Evolutionary conservation across 139 green algal species (phyloP).

Genomic region (Chlorella sorokiniana): DNA sequence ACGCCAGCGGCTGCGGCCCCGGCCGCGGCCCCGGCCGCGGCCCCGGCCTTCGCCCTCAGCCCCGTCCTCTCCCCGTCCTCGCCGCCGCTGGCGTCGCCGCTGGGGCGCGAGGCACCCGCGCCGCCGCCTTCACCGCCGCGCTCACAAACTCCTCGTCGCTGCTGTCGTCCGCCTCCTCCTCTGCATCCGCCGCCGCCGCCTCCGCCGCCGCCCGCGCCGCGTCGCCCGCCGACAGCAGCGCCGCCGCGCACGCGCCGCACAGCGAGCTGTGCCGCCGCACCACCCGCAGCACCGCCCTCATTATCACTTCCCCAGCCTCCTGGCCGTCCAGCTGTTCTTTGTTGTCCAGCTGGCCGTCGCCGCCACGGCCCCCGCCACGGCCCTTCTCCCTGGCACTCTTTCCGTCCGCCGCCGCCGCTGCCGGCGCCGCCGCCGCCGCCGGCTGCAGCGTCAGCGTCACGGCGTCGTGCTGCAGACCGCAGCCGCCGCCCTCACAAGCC

Average conservation of each 20-base stretch:
- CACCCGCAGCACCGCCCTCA: not conserved
- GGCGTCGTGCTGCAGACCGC: not conserved
- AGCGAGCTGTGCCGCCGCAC: not conserved
- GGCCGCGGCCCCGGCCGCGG: not conserved
- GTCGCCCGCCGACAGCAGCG: conserved; percentile 11
- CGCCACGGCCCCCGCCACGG: not conserved
- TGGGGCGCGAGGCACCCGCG: not conserved
- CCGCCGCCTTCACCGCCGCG: not conserved
- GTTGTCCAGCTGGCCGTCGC: too few relatives aligned
- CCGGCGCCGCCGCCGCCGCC: not conserved
- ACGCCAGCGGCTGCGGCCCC: too few relatives aligned
- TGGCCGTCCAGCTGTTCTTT: not conserved
- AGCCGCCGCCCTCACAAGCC: conserved; percentile 10
- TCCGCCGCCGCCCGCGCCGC: conserved; percentile 5
- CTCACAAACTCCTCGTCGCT: conserved; percentile 17
- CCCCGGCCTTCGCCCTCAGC: not conserved
- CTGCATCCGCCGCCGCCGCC: not conserved
- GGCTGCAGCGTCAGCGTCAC: not conserved
- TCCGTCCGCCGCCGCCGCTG: not conserved
- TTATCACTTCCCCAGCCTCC: not conserved
- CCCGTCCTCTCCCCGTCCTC: not conserved
- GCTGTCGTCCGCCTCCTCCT: conserved; percentile 3
- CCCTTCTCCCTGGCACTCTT: not conserved
- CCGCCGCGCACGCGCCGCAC: not conserved
- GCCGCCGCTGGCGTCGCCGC: not conserved